Evolutionary conservation across 768 basidiomycete genomes (phyloP).

Genomic region (Rhizopogon vinicolor): DNA sequence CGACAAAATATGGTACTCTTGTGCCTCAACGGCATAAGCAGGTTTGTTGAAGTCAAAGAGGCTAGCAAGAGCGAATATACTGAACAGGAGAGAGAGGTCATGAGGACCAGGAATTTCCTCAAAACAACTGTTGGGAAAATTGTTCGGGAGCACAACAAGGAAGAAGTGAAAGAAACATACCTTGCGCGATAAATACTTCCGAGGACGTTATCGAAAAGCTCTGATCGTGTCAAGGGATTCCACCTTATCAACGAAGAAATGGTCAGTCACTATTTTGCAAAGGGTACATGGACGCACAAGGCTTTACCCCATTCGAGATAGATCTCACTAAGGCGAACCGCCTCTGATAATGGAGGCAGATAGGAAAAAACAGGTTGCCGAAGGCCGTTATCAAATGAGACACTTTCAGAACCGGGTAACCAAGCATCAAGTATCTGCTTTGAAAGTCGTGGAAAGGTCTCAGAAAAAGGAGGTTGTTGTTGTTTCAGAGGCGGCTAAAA

Average conservation of each 20-base stretch:
- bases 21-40: constrained; percentile 47
- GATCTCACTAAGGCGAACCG: constrained; percentile 54
- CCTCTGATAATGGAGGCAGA: constrained; percentile 56
- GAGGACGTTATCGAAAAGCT: constrained; percentile 55
- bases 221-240: constrained; percentile 45
- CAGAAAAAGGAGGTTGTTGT: constrained; percentile 9
- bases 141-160: neutral
- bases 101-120: constrained; percentile 41
- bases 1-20: constrained; percentile 60
- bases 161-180: constrained; percentile 27
- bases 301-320: constrained; percentile 61
- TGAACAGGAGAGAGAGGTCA: constrained; percentile 56
- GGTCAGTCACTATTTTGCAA: neutral
- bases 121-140: constrained; percentile 29
- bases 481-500: constrained; percentile 21
- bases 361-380: constrained; percentile 39
- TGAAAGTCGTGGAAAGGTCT: constrained; percentile 34
- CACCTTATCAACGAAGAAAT: constrained; percentile 33
- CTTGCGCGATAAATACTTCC: constrained; percentile 48
- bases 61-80: constrained; percentile 59
- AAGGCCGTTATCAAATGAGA: constrained; percentile 29
- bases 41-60: constrained; percentile 52
- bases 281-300: constrained; percentile 36
- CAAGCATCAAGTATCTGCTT: constrained; percentile 33
- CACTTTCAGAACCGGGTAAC: constrained; percentile 27